Evolutionary conservation across 768 basidiomycete species (phyloP).

Genomic region (Podaxis rugospora): DNA sequence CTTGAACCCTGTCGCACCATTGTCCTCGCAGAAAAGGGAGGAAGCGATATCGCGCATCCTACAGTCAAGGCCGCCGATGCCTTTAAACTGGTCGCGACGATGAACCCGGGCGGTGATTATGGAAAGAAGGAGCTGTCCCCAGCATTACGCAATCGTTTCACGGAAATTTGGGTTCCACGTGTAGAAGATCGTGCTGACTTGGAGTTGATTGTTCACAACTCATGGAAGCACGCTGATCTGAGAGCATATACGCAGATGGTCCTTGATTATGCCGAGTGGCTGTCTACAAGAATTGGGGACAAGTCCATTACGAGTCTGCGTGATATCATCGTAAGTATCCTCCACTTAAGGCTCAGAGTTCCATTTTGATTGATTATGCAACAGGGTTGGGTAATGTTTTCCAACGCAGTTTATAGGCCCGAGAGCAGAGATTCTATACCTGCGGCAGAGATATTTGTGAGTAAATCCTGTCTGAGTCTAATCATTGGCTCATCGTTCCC

Average conservation of each 20-base stretch:
- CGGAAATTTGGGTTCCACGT: conserved; percentile 97
- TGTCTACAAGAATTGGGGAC: conserved; percentile 58
- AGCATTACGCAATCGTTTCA: conserved; percentile 94
- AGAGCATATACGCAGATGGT: conserved; percentile 53
- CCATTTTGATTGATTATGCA: conserved; percentile 5
- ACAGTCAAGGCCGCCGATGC: conserved; percentile 56
- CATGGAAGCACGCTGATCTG: conserved; percentile 60
- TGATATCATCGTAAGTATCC: conserved; percentile 72
- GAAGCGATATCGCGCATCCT: conserved; percentile 63
- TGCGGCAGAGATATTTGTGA: conserved; percentile 62
- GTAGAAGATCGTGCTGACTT: conserved; percentile 73
- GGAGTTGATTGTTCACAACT: conserved; percentile 65
- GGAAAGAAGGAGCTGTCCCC: conserved; percentile 99
- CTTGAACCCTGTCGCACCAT: conserved; percentile 88
- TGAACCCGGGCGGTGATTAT: conserved; percentile 99
- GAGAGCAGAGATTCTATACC: conserved; percentile 28
- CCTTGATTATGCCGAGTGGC: conserved; percentile 81
- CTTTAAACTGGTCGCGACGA: conserved; percentile 94
- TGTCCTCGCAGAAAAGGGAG: conserved; percentile 90
- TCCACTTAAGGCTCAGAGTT: not conserved
- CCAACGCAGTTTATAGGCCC: conserved; percentile 51
- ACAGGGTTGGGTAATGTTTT: conserved; percentile 92
- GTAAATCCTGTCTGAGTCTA: conserved; percentile 15
- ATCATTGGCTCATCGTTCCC: conserved; percentile 11
- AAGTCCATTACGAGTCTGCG: conserved; percentile 69